Conservation (phyloP, 1,284 basidiomycete species). For the Ceratorhiza oryzae-sativae region DNA sequence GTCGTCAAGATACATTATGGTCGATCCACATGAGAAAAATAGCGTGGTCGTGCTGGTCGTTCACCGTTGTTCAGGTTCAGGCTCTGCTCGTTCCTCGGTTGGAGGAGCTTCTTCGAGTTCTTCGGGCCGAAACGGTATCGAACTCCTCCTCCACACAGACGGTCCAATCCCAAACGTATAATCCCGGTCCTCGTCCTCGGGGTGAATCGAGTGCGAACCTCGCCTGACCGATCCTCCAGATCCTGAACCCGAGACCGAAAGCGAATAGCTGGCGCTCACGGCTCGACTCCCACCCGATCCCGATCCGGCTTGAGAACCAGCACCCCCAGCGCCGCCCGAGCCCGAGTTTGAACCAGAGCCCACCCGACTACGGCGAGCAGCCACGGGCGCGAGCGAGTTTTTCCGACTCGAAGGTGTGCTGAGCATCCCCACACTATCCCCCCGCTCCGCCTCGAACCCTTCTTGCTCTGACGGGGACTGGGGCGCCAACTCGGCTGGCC, state of each 20-base stretch:
- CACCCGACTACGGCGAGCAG: constrained; percentile 45
- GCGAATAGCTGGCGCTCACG: constrained; percentile 9
- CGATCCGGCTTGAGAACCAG: constrained; percentile 12
- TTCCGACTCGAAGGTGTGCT: constrained; percentile 62
- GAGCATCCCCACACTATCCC: constrained; percentile 72
- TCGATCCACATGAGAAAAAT: neutral
- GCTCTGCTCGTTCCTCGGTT: neutral
- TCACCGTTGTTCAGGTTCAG: constrained; percentile 3
- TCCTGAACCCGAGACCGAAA: constrained; percentile 9
- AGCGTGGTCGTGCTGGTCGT: neutral
- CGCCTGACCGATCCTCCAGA: constrained; percentile 15
- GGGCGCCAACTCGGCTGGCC: constrained; percentile 39
- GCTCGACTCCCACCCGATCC: constrained; percentile 11
- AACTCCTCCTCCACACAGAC: constrained; percentile 7
- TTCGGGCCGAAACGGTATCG: neutral
- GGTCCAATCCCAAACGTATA: constrained; percentile 23
- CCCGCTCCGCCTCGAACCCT: constrained; percentile 64
- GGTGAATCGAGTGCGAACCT: constrained; percentile 10
- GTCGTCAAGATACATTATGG: neutral
- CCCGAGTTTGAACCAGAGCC: constrained; percentile 17
- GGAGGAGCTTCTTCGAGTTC: neutral
- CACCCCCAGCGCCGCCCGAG: neutral
- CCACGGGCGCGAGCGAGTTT: constrained; percentile 60
- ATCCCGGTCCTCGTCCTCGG: constrained; percentile 17
- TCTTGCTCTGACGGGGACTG: constrained; percentile 49